Percentiles rank a stretch among this genome's conserved stretches.
These are phyloP conservation scores for Trametes sp. DNA, from an alignment of 1,284 basidiomycete genomes.

Conservation along the genomic window DNA sequence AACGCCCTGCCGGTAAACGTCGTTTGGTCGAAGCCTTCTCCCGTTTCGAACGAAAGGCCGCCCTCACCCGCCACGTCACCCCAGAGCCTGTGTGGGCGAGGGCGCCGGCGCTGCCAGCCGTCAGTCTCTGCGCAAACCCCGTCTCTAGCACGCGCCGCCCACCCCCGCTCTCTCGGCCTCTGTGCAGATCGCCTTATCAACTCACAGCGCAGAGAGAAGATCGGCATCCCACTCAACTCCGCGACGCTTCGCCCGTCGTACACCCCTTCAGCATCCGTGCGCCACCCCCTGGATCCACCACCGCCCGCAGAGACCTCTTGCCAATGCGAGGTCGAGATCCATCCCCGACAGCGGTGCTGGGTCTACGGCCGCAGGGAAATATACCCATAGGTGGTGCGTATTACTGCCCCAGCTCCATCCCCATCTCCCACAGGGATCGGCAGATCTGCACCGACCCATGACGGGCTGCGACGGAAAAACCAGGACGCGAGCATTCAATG, in stretches of 20 bases:
- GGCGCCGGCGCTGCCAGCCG: not conserved
- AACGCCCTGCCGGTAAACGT: slow-evolving; percentile 6
- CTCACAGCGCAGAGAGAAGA: not conserved
- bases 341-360: not conserved
- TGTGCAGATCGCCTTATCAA: slow-evolving; percentile 16
- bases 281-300: slow-evolving; percentile 2
- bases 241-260: slow-evolving; percentile 15
- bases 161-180: slow-evolving; percentile 1
- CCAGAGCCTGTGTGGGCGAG: not conserved
- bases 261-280: not conserved
- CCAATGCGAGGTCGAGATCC: not conserved
- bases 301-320: not conserved
- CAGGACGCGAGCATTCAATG: not conserved
- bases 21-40: slow-evolving; percentile 8
- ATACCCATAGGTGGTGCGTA: slow-evolving; percentile 11
- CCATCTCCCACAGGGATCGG: slow-evolving; percentile 1
- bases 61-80: slow-evolving; percentile 16
- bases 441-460: slow-evolving; percentile 23
- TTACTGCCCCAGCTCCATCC: slow-evolving; percentile 3
- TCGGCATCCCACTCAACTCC: slow-evolving; percentile 26
- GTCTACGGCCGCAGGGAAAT: not conserved
- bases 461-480: slow-evolving; percentile 15
- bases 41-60: slow-evolving; percentile 6
- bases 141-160: not conserved
- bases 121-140: not conserved